These are phyloP conservation scores for Phytopythium mirpurense DNA, from an alignment of 352 stramenopile species.

Conservation along the genomic window DNA sequence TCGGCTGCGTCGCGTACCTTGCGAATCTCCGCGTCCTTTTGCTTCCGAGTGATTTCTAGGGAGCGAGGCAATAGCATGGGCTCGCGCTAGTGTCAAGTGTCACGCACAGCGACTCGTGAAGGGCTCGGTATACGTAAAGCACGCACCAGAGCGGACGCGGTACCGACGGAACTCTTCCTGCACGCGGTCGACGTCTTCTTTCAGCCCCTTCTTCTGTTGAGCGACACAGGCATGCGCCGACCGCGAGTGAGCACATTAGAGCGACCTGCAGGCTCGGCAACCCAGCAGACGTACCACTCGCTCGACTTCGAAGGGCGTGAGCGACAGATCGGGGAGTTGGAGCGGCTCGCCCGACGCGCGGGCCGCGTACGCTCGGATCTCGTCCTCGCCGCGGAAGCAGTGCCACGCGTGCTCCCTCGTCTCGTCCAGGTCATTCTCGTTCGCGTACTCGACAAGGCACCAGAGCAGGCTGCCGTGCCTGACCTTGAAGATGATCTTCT, in stretches of 20 bases:
- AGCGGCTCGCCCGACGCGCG: constrained; percentile 60
- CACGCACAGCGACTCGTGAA: background rate
- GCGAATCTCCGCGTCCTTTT: constrained; percentile 83
- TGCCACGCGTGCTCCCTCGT: constrained; percentile 67
- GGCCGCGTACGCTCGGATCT: constrained; percentile 56
- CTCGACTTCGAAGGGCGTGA: constrained; percentile 71
- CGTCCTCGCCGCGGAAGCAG: constrained; percentile 50
- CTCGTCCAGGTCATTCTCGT: constrained; percentile 64
- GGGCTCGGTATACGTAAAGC: background rate
- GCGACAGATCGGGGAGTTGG: constrained; percentile 49
- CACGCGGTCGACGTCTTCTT: constrained; percentile 77
- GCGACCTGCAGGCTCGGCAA: no score
- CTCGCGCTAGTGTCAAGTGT: background rate
- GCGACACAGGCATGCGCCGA: background rate
- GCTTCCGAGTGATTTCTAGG: constrained; percentile 83
- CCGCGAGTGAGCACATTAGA: background rate
- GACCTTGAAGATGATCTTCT: constrained; percentile 64
- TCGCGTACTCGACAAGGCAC: constrained; percentile 81
- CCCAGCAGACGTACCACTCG: constrained; percentile 60
- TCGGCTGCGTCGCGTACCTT: constrained; percentile 36
- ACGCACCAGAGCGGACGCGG: constrained; percentile 62
- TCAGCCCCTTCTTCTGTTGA: constrained; percentile 71
- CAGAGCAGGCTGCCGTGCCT: constrained; percentile 51
- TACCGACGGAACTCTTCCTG: constrained; percentile 87
- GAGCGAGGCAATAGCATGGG: background rate